Conservation (phyloP, 2,329 filamentous ascomycete genomes). For the Neofusicoccum sp. region DNA sequence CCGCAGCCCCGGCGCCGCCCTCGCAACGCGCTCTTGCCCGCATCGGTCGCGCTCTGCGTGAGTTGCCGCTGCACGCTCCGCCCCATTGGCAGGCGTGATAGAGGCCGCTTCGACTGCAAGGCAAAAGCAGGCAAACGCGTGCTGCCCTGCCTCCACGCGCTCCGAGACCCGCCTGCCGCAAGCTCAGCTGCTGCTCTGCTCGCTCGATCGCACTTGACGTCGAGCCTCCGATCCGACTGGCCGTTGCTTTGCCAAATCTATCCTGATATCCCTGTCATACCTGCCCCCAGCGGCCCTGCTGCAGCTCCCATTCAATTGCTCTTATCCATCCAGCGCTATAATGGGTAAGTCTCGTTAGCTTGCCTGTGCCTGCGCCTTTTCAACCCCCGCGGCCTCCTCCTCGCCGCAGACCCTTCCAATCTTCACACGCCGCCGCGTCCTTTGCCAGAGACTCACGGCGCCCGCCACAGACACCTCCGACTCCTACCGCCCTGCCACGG, state of each 20-base stretch:
- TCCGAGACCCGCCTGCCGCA: conserved; percentile 21
- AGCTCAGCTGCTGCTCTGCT: conserved; percentile 11
- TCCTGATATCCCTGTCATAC: conserved; percentile 21
- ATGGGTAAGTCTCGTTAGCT: conserved; percentile 21
- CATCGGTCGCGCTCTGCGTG: conserved; percentile 15
- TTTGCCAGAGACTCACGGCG: conserved; percentile 1
- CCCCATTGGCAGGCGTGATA: conserved; percentile 18
- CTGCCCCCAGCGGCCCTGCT: conserved; percentile 17
- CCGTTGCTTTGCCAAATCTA: conserved; percentile 17
- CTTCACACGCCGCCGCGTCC: not conserved
- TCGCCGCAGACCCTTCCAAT: conserved; percentile 6
- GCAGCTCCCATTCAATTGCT: conserved; percentile 18
- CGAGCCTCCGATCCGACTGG: conserved; percentile 20
- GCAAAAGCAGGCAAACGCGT: conserved; percentile 20
- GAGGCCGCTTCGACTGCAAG: conserved; percentile 14
- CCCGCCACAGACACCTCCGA: conserved; percentile 15
- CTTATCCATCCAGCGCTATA: conserved; percentile 19
- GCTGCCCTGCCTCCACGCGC: not conserved
- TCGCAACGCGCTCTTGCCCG: conserved; percentile 14
- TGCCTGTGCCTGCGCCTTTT: conserved; percentile 22
- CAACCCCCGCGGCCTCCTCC: conserved; percentile 15
- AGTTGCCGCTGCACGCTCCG: conserved; percentile 13
- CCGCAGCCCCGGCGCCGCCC: conserved; percentile 14
- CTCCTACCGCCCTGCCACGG: conserved; percentile 19
- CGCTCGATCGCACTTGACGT: conserved; percentile 20